A percentile compares a stretch with the other conserved stretches of the same genome.
phyloP scores from a whole-genome alignment of 2,329 filamentous ascomycete genomes.

The Cordyceps cicadae region DNA sequence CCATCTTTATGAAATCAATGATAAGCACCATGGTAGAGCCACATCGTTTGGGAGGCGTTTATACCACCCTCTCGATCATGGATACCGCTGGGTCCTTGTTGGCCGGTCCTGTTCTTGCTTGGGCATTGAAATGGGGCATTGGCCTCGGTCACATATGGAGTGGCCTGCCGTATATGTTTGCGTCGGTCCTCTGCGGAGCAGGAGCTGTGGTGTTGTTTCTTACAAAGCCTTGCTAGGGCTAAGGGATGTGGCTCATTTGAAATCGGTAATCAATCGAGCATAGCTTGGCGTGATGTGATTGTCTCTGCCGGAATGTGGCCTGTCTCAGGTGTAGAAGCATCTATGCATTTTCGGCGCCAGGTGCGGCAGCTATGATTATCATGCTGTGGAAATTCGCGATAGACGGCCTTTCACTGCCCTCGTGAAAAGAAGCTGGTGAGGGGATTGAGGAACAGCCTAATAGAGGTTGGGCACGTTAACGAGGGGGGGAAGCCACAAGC shows the following conservation, averaged over 20 bases:
- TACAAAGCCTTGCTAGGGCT: background rate
- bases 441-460: background rate
- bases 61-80: background rate
- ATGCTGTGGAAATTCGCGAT: background rate
- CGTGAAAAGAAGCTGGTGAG: background rate
- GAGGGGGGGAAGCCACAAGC: background rate
- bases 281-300: background rate
- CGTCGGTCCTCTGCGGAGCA: background rate
- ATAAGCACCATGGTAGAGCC: slow-evolving; percentile 6
- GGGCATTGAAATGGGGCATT: background rate
- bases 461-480: background rate
- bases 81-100: background rate
- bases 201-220: background rate
- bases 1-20: slow-evolving; percentile 5
- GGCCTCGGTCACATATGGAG: background rate
- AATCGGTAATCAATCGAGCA: background rate
- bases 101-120: background rate
- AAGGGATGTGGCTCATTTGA: background rate
- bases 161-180: background rate
- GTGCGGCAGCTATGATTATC: background rate
- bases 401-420: background rate
- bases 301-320: background rate
- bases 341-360: background rate
- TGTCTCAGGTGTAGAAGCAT: background rate
- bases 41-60: background rate